Evolutionary conservation across 1,284 basidiomycete genomes (phyloP), one percentile per base, ranked within the genome.

Genomic region (Cerioporus squamosus): DNA sequence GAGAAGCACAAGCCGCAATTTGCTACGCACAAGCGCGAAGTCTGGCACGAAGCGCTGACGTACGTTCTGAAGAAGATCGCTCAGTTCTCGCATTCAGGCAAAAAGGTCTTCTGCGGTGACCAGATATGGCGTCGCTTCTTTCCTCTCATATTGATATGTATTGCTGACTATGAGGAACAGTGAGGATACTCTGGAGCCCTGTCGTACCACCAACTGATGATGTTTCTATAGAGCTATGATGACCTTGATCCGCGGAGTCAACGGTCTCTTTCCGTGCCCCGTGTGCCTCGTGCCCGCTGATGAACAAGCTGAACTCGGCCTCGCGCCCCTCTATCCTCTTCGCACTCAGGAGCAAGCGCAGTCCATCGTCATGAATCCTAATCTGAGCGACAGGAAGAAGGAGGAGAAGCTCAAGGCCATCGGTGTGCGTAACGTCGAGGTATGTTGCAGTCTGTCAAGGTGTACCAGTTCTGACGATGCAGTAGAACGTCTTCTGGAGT

Each of bases 121-220:
- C 51, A 45, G 0, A 22, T 66, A 2, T 2, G n/a, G 2, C 65
- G 63, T 0, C 23, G 26, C 5, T 44, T 77, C 0, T 74, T 61
- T 53, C 73, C 71, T 2, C 52, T 72, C 18, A 60, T 75, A 10
- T 54, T 71, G 8, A 72, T 75, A 5, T 48, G 73, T 3, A 68
- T 71, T 5, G 64, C 72, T 2, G 74, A 76, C 50, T 75, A 71
- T 55, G 71, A 75, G 44, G 64, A 68, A 47, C 64, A 66, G 66
- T 68, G 48, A 33, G 57, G 9, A 20, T 43, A n/a, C 42, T 42
- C 38, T 40, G 18, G 5, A 47, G 22, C 18, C 9, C 26, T n/a
- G 14, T 38, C 15, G 7, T 24, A 33, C 5, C 23, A 10, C 5
- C 9, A 4, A 29, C 26, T 45, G 15, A n/a, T 40, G 20, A 22